Percentiles rank a stretch among this genome's conserved stretches.
Evolutionary conservation across 139 green algal species (phyloP).

Genomic region (Mychonastes homosphaera): DNA sequence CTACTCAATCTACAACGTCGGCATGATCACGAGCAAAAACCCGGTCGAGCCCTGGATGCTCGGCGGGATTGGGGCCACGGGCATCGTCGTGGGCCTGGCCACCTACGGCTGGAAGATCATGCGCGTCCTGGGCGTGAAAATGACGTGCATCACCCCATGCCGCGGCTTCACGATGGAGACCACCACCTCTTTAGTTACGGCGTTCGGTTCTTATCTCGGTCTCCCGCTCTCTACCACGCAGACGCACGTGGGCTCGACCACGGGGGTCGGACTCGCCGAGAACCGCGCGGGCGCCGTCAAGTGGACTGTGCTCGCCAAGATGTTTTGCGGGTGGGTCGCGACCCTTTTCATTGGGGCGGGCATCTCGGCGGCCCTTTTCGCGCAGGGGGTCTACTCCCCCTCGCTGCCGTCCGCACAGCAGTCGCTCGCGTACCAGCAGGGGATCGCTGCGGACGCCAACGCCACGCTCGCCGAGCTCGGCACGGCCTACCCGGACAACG

Average conservation of each 20-base stretch:
- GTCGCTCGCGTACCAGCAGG: no score
- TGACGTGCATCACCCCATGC: constrained; percentile 41
- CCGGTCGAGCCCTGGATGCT: constrained; percentile 13
- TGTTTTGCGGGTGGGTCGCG: constrained; percentile 15
- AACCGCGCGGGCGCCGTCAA: constrained; percentile 15
- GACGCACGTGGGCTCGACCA: constrained; percentile 40
- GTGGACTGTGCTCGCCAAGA: constrained; percentile 11
- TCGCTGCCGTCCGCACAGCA: no score
- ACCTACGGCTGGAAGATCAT: constrained; percentile 46
- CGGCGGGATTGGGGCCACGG: constrained; percentile 20
- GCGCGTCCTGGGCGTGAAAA: constrained; percentile 35
- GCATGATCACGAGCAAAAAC: constrained; percentile 8
- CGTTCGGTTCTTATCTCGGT: constrained; percentile 44
- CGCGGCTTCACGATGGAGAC: constrained; percentile 60
- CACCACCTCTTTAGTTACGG: constrained; percentile 38
- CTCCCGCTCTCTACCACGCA: constrained; percentile 69
- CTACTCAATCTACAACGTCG: constrained; percentile 19
- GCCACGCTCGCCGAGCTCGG: no score
- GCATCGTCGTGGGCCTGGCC: constrained; percentile 71
- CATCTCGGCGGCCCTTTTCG: constrained; percentile 14
- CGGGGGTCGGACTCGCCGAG: constrained; percentile 44
- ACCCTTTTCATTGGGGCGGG: constrained; percentile 2
- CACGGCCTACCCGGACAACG: no score
- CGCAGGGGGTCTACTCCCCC: no score
- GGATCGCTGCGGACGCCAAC: no score